Evolutionary conservation across 768 basidiomycete species (phyloP).

Genomic region (Dentipellis sp.): DNA sequence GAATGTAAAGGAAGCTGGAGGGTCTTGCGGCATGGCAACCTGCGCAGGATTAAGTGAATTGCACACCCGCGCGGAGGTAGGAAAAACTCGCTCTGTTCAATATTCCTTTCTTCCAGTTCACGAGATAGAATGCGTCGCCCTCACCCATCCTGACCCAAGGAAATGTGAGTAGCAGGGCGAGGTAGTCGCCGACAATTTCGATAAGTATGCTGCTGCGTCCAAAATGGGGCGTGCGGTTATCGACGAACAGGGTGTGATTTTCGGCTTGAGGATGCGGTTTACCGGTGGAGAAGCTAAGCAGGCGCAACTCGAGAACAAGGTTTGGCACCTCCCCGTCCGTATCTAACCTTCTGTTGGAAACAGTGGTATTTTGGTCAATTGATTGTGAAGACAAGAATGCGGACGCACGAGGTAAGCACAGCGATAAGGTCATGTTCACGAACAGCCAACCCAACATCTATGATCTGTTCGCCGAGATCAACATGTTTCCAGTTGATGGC

Average conservation of each 20-base stretch:
- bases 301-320: conserved; percentile 6
- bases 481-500: neutral
- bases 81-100: conserved; percentile 14
- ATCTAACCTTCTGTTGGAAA: neutral
- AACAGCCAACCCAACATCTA: conserved; percentile 11
- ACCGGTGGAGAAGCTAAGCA: conserved; percentile 11
- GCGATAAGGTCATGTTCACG: conserved; percentile 12
- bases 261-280: conserved; percentile 7
- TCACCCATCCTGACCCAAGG: conserved; percentile 1
- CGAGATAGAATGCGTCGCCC: conserved; percentile 13
- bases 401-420: conserved; percentile 8
- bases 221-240: neutral
- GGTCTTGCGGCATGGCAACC: conserved; percentile 3
- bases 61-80: neutral
- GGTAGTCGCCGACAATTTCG: conserved; percentile 12
- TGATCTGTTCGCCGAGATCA: conserved; percentile 4
- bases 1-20: conserved; percentile 20
- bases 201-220: conserved; percentile 8
- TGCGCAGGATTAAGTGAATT: neutral
- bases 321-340: neutral
- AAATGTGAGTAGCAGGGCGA: conserved; percentile 8
- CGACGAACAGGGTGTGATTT: conserved; percentile 7
- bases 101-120: conserved; percentile 22
- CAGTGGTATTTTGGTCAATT: neutral
- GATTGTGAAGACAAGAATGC: neutral